Percentiles rank a stretch among this genome's conserved stretches.
These are phyloP conservation scores for Galerina marginata DNA, from an alignment of 768 basidiomycete genomes.

Conservation along the genomic window DNA sequence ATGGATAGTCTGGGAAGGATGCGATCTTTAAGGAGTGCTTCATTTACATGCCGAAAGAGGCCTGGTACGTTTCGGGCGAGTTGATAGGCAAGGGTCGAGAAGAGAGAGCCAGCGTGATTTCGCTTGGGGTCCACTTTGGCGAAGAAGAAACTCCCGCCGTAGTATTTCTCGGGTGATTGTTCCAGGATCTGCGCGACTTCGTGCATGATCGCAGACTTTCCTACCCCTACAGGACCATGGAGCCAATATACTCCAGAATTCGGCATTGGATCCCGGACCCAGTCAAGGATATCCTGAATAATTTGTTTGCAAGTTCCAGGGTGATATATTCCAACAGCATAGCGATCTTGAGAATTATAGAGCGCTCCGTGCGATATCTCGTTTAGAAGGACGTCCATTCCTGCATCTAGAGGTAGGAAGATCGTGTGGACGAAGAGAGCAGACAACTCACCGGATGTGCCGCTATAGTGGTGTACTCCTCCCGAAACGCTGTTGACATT, in stretches of 20 bases:
- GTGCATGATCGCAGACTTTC: constrained; percentile 11
- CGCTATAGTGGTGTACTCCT: too few species aligned
- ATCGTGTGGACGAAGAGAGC: too few species aligned
- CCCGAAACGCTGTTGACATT: too few species aligned
- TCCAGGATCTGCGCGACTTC: not conserved
- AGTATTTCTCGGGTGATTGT: not conserved
- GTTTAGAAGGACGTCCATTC: not conserved
- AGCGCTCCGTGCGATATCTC: constrained; percentile 7
- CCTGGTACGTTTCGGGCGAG: not conserved
- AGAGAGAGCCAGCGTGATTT: not conserved
- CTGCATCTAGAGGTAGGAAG: not conserved
- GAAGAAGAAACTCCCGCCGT: constrained; percentile 12
- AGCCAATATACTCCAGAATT: constrained; percentile 2
- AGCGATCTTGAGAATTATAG: constrained; percentile 11
- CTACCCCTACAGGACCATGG: constrained; percentile 9
- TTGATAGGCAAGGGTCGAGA: constrained; percentile 10
- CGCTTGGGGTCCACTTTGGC: not conserved
- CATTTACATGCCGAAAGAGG: too few species aligned
- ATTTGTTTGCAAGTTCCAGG: constrained; percentile 6
- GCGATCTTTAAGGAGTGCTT: too few species aligned
- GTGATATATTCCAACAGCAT: constrained; percentile 6
- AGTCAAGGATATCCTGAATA: not conserved
- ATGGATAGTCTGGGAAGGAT: too few species aligned
- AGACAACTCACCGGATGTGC: too few species aligned
- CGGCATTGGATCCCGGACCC: not conserved